Base-by-base conservation (phyloP, 202 grass and related monocot species). In the Schoenoplectus tabernaemontani region DNA sequence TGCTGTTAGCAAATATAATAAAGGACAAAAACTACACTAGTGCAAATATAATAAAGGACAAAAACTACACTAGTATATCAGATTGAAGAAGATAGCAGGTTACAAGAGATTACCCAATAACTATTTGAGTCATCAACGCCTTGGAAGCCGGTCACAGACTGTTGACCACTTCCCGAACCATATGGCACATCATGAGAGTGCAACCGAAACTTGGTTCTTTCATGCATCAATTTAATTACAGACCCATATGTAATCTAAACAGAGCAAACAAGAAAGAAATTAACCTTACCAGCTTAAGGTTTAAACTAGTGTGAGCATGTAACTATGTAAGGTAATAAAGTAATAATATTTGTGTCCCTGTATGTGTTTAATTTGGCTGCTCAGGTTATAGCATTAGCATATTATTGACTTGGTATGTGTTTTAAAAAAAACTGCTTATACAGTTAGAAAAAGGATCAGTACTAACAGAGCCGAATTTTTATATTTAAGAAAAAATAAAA, bases 181-280 rank as follows among this genome's bases (percentile, higher is more conserved):
- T 98, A 98, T 0, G 95, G 95, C 83, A 98, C 95, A 34, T 98
- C 95, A 51, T 95, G 88, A 17, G 95, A 98, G 82, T 98, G 95
- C 73, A 92, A 51, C 75, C 95, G 88, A 58, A 89, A 92, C 65
- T 91, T 92, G 20, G 86, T 94, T 80, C 39, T 95, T 73, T 98
- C 91, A 22, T 92, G 95, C 85, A 92, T 89, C 84, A 95, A 70
- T 56, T 98, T 98, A 68, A 98, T 85, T 44, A 64, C 88, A 47
- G 87, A 87, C 5, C 95, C 89, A 66, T 92, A 98, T 23, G 95
- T 92, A 73, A 95, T 89, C 91, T 95, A 78, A 57, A 83, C 44
- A 64, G 57, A 67, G 9, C 22, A 87, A 57, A 72, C 12, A 82
- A 67, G 30, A 36, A 33, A 36, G 13, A 70, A 56, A 75, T 75